Conservation (phyloP, 345 rosid species). For the Physaria fendleri region DNA sequence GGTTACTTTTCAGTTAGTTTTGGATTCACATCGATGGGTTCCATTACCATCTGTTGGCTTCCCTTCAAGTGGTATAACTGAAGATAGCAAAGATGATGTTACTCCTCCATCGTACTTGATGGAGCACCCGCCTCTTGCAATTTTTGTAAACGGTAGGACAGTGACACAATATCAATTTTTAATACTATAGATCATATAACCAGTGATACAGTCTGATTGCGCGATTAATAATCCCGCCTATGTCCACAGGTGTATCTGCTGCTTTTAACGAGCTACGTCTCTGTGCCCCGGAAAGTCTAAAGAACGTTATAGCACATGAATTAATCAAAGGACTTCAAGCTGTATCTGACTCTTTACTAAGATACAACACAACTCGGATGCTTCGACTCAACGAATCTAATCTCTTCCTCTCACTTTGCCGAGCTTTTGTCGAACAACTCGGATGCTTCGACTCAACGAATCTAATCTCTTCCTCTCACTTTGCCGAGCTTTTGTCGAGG, state of each 20-base stretch:
- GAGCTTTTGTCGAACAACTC: too few relatives aligned
- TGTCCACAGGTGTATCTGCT: conserved; percentile 68
- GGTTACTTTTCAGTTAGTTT: conserved; percentile 64
- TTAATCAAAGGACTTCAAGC: conserved; percentile 74
- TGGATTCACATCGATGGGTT: conserved; percentile 98
- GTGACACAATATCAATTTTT: neutral
- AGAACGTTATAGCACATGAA: conserved; percentile 68
- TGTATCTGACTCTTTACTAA: conserved; percentile 69
- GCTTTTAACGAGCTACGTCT: conserved; percentile 92
- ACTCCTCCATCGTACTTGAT: conserved; percentile 88
- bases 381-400: conserved; percentile 79
- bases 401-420: conserved; percentile 84
- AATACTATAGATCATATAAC: neutral
- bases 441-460: too few relatives aligned
- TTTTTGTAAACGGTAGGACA: conserved; percentile 73
- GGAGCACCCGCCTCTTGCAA: conserved; percentile 99
- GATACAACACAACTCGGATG: conserved; percentile 87
- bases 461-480: conserved; percentile 83
- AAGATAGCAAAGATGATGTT: conserved; percentile 79
- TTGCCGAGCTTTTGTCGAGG: too few relatives aligned
- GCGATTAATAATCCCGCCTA: neutral
- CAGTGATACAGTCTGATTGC: neutral
- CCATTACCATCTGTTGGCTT: conserved; percentile 88
- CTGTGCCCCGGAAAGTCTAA: conserved; percentile 84
- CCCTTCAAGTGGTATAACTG: conserved; percentile 47